These are phyloP conservation scores for Fusarium equiseti DNA, from an alignment of 2,329 filamentous ascomycete genomes.

Conservation along the genomic window DNA sequence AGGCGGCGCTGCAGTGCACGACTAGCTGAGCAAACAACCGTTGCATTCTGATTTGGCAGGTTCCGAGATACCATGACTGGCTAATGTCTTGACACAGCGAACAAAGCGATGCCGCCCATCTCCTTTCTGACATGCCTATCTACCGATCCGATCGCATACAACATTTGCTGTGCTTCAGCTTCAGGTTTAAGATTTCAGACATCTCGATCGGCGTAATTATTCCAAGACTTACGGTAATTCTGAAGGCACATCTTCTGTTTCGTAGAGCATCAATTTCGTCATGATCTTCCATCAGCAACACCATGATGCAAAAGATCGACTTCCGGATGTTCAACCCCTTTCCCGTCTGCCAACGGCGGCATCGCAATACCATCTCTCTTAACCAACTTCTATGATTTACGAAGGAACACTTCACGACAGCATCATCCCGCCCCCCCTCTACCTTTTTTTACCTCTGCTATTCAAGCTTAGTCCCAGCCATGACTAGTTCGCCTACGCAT, in stretches of 20 bases:
- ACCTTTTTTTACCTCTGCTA: conserved; percentile 13
- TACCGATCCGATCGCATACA: conserved; percentile 33
- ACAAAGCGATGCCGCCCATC: background rate
- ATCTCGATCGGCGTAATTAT: conserved; percentile 24
- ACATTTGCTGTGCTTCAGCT: conserved; percentile 1
- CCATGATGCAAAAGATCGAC: conserved; percentile 22
- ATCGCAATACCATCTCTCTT: conserved; percentile 2
- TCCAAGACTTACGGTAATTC: background rate
- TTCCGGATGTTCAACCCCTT: background rate
- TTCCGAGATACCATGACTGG: conserved; percentile 8
- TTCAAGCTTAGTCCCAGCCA: conserved; percentile 19
- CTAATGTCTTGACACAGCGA: conserved; percentile 10
- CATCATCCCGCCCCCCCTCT: conserved; percentile 37
- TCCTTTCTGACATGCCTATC: conserved; percentile 15
- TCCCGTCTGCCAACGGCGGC: background rate
- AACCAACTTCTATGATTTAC: conserved; percentile 5
- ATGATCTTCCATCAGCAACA: conserved; percentile 29
- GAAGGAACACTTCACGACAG: conserved; percentile 19
- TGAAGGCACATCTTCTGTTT: background rate
- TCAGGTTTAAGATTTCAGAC: background rate
- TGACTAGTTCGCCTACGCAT: conserved; percentile 29
- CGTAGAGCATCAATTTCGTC: conserved; percentile 24
- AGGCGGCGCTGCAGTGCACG: background rate
- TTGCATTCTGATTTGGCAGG: conserved; percentile 28
- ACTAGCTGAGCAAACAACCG: conserved; percentile 1